phyloP scores from a whole-genome alignment of 73 alveolate species.

The Paramecium pentaurelia region DNA sequence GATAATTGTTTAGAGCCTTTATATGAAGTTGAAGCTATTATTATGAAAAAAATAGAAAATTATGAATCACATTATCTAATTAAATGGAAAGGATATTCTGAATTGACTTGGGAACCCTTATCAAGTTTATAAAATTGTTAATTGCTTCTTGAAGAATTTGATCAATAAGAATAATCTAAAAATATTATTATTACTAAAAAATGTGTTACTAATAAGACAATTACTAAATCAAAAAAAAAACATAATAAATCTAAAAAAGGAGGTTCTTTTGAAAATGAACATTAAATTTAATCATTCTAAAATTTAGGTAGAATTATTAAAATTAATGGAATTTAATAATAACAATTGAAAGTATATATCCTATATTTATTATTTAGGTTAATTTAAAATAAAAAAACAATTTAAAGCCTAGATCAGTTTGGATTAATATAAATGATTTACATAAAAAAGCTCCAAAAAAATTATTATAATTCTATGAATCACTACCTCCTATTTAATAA shows the following conservation, averaged over 20 bases:
- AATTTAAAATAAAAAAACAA: too few relatives aligned
- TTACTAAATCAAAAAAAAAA: neutral
- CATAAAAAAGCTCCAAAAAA: too few relatives aligned
- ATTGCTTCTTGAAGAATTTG: neutral
- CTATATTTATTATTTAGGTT: too few relatives aligned
- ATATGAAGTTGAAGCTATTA: neutral
- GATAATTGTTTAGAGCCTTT: neutral
- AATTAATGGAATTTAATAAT: neutral
- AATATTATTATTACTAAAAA: neutral
- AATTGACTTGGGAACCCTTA: neutral
- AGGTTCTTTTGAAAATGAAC: neutral
- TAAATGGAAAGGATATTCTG: neutral
- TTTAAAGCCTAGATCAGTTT: too few relatives aligned
- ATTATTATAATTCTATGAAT: too few relatives aligned
- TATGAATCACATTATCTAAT: neutral
- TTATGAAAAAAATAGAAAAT: neutral
- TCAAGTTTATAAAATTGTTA: neutral
- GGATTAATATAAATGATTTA: too few relatives aligned
- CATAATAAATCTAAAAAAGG: neutral
- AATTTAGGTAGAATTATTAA: neutral
- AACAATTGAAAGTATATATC: neutral
- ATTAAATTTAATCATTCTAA: neutral
- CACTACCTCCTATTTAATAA: too few relatives aligned
- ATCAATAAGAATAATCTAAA: neutral
- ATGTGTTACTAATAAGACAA: neutral